A percentile compares a stretch with the other conserved stretches of the same genome.
These are phyloP conservation scores for Saccharomyces hybrid DNA, from an alignment of 1,139 yeast species.

Conservation along the genomic window DNA sequence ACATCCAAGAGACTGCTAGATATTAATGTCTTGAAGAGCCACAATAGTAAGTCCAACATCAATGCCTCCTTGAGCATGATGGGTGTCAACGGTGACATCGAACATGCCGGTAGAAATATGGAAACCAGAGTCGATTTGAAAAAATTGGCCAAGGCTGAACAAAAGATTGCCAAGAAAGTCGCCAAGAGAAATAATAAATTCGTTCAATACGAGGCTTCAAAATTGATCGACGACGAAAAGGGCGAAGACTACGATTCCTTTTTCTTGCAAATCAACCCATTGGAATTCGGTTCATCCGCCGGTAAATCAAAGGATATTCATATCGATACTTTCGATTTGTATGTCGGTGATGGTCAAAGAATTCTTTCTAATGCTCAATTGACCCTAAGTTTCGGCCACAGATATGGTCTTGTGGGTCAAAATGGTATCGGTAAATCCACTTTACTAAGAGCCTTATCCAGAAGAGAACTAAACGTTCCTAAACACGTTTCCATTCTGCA, in stretches of 20 bases:
- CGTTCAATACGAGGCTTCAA: conserved; percentile 86
- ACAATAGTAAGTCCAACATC: conserved; percentile 55
- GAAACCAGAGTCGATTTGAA: conserved; percentile 93
- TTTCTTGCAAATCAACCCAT: conserved; percentile 89
- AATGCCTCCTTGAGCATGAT: conserved; percentile 63
- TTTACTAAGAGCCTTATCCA: conserved; percentile 75
- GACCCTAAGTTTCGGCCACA: conserved; percentile 81
- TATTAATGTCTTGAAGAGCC: conserved; percentile 55
- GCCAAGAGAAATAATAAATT: conserved; percentile 87
- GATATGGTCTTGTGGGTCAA: conserved; percentile 96
- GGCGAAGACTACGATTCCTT: conserved; percentile 85
- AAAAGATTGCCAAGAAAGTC: conserved; percentile 91
- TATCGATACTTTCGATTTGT: conserved; percentile 83
- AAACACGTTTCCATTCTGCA: conserved; percentile 91
- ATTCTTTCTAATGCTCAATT: conserved; percentile 82
- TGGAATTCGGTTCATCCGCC: conserved; percentile 82
- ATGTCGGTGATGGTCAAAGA: conserved; percentile 93
- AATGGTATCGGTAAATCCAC: conserved; percentile 99
- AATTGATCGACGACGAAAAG: conserved; percentile 54
- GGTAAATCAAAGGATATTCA: conserved; percentile 95
- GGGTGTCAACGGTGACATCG: conserved; percentile 75
- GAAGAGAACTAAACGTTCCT: conserved; percentile 90
- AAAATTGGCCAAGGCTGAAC: conserved; percentile 93
- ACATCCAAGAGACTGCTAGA: conserved; percentile 75
- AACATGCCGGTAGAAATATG: conserved; percentile 83